Conservation (phyloP, 495 filamentous ascomycete species). For the Daldinia concentrica region DNA sequence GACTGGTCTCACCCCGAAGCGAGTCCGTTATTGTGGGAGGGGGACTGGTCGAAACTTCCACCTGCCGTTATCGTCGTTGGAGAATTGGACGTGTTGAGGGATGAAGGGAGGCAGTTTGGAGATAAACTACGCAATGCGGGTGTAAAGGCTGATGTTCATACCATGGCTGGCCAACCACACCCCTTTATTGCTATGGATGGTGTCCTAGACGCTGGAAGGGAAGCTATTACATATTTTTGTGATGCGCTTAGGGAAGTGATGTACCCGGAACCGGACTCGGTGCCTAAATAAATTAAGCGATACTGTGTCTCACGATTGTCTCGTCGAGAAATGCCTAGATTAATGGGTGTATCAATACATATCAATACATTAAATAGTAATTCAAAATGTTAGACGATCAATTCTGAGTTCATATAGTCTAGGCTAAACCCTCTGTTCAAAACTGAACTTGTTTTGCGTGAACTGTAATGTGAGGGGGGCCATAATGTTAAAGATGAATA, state of each 20-base stretch:
- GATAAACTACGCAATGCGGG: slow-evolving; percentile 59
- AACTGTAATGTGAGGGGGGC: background rate
- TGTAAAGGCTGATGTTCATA: slow-evolving; percentile 59
- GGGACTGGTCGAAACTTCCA: slow-evolving; percentile 60
- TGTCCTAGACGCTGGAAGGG: slow-evolving; percentile 60
- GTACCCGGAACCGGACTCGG: slow-evolving; percentile 13
- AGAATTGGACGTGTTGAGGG: slow-evolving; percentile 64
- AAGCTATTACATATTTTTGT: slow-evolving; percentile 65
- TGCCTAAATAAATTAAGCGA: background rate
- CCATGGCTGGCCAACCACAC: slow-evolving; percentile 69
- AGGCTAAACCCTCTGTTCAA: background rate
- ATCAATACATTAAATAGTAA: background rate
- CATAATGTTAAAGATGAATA: background rate
- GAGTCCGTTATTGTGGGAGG: slow-evolving; percentile 61
- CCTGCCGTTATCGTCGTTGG: slow-evolving; percentile 64
- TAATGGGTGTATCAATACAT: background rate
- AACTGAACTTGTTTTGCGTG: background rate
- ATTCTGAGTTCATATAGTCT: background rate
- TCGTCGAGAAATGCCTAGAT: background rate
- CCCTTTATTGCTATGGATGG: slow-evolving; percentile 71
- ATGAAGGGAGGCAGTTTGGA: slow-evolving; percentile 63
- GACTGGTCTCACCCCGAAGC: slow-evolving; percentile 62
- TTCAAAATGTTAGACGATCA: background rate
- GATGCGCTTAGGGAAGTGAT: slow-evolving; percentile 52
- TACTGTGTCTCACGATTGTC: background rate